These are phyloP conservation scores for Hondaea fermentalgiana DNA, from an alignment of 108 stramenopile species.

Conservation along the genomic window DNA sequence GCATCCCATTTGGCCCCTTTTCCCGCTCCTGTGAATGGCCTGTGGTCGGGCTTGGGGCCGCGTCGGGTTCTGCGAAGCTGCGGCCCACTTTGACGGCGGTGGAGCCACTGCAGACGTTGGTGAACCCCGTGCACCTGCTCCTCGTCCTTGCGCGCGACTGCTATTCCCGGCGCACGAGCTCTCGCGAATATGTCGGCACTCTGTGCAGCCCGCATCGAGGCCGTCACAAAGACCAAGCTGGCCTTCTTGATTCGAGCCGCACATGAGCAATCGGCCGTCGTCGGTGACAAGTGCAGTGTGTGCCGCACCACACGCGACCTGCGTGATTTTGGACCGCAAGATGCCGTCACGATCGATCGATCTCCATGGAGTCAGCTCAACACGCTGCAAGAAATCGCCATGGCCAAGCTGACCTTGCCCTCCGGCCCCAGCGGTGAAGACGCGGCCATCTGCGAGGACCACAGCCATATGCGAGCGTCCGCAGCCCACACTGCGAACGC, in stretches of 20 bases:
- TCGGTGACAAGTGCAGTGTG: conserved; percentile 6
- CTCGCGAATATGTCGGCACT: background rate
- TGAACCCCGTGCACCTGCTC: too few relatives aligned
- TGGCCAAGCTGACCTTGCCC: background rate
- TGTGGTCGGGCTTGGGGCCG: background rate
- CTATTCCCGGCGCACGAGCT: background rate
- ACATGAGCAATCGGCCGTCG: conserved; percentile 4
- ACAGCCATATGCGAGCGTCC: background rate
- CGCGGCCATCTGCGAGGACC: background rate
- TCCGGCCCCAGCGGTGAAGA: background rate
- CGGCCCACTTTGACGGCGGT: too few relatives aligned
- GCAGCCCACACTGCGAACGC: background rate
- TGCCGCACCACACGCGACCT: background rate
- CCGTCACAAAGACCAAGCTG: background rate
- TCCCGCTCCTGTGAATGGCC: background rate
- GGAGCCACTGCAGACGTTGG: too few relatives aligned
- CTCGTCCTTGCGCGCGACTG: too few relatives aligned
- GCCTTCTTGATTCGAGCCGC: background rate
- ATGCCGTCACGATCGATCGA: conserved; percentile 2
- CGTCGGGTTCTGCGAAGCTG: too few relatives aligned
- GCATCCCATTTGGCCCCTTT: background rate
- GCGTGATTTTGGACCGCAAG: conserved; percentile 3
- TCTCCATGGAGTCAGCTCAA: background rate
- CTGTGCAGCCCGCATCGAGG: background rate
- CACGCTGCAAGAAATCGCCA: background rate